Evolutionary conservation across 2,329 filamentous ascomycete species (phyloP).

Genomic region (Drechmeria coniospora): DNA sequence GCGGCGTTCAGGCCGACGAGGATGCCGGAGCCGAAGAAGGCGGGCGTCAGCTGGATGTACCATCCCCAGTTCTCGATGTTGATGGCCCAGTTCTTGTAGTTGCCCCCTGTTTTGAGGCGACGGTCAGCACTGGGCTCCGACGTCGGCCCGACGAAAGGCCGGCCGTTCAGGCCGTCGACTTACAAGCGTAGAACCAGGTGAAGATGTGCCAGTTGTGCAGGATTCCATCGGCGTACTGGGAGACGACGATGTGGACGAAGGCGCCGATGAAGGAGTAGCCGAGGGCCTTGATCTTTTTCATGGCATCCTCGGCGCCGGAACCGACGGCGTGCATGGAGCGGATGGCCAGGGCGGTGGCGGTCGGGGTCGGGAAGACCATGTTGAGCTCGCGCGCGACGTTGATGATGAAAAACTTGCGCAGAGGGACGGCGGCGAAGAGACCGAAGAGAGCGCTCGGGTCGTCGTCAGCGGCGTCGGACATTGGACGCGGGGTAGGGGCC

Average conservation of each 20-base stretch:
- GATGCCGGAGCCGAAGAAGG: slow-evolving; percentile 43
- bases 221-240: slow-evolving; percentile 43
- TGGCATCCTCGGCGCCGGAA: slow-evolving; percentile 33
- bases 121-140: too few species aligned
- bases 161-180: too few species aligned
- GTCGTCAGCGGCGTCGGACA: too few species aligned
- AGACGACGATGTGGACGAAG: slow-evolving; percentile 36
- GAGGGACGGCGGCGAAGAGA: slow-evolving; percentile 45
- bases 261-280: slow-evolving; percentile 33
- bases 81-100: slow-evolving; percentile 33
- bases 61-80: slow-evolving; percentile 46
- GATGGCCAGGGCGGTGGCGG: slow-evolving; percentile 46
- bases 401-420: slow-evolving; percentile 54
- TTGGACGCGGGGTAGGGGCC: too few species aligned
- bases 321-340: slow-evolving; percentile 45
- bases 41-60: slow-evolving; percentile 43
- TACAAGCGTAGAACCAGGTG: slow-evolving; percentile 34
- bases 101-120: slow-evolving; percentile 18
- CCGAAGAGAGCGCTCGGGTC: slow-evolving; percentile 51
- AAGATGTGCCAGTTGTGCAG: slow-evolving; percentile 43
- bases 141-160: too few species aligned
- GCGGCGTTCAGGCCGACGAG: slow-evolving; percentile 38
- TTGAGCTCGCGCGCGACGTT: slow-evolving; percentile 45
- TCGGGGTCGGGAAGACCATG: slow-evolving; percentile 43
- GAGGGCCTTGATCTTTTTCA: slow-evolving; percentile 41